Percentiles rank a stretch among this genome's conserved stretches.
Conservation (phyloP, 495 filamentous ascomycete genomes). For the Aspergillus asperescens region DNA sequence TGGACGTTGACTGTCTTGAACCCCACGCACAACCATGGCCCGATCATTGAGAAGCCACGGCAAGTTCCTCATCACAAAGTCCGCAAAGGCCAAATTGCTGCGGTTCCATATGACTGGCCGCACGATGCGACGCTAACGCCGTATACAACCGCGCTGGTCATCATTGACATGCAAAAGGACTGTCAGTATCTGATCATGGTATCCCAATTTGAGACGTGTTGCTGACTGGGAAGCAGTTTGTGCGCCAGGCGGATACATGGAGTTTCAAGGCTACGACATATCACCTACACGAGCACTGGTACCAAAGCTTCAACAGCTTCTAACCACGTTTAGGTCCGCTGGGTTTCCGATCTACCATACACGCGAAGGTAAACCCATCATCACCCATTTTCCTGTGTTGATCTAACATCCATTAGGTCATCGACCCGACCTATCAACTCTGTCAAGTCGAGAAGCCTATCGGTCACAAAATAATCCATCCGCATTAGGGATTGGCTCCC, state of each 20-base stretch:
- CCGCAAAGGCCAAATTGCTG: constrained; percentile 44
- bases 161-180: constrained; percentile 72
- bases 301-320: constrained; percentile 48
- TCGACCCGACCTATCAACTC: constrained; percentile 54
- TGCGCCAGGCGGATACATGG: constrained; percentile 52
- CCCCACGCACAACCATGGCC: constrained; percentile 44
- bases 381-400: not conserved
- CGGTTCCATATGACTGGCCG: constrained; percentile 58
- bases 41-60: constrained; percentile 38
- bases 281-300: constrained; percentile 48
- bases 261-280: constrained; percentile 55
- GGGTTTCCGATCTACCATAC: constrained; percentile 63
- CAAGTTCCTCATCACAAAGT: constrained; percentile 41
- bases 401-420: constrained; percentile 46
- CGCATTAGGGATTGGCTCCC: constrained; percentile 54
- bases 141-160: constrained; percentile 57
- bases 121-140: constrained; percentile 54
- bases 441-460: constrained; percentile 50
- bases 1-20: constrained; percentile 44
- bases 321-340: constrained; percentile 52
- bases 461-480: constrained; percentile 51
- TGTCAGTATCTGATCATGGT: constrained; percentile 37
- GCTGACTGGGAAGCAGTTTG: constrained; percentile 43
- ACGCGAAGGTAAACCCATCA: constrained; percentile 45
- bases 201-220: not conserved